A percentile compares a stretch with the other conserved stretches of the same genome.
phyloP scores from a whole-genome alignment of 2,329 filamentous ascomycete genomes.

The Alternaria incomplexa region DNA sequence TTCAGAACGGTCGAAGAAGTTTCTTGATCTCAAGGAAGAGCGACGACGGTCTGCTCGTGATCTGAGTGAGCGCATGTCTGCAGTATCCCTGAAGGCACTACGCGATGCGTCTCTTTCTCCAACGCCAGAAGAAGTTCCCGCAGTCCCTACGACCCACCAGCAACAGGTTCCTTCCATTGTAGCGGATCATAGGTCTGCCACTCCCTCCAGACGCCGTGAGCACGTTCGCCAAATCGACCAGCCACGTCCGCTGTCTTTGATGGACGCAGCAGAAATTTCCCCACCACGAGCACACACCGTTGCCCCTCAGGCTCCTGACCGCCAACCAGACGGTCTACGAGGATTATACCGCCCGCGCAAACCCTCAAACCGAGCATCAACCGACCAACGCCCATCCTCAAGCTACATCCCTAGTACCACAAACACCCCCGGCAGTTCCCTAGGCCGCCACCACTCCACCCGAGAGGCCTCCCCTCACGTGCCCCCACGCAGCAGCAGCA shows the following conservation, averaged over 20 bases:
- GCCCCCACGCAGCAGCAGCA: conserved; percentile 23
- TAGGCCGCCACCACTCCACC: conserved; percentile 12
- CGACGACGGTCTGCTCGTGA: conserved; percentile 33
- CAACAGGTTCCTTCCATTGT: conserved; percentile 12
- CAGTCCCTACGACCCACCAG: conserved; percentile 24
- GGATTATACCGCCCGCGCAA: conserved; percentile 23
- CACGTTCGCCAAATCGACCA: conserved; percentile 9
- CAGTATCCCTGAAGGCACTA: conserved; percentile 34
- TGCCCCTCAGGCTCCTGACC: conserved; percentile 21
- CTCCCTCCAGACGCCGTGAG: conserved; percentile 12
- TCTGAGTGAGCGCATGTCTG: conserved; percentile 40
- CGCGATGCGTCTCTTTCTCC: conserved; percentile 14
- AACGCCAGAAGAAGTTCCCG: conserved; percentile 24
- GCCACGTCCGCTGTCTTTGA: conserved; percentile 8
- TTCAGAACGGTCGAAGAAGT: conserved; percentile 39
- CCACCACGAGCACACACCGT: conserved; percentile 11
- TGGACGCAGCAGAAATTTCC: conserved; percentile 18
- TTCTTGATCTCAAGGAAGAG: conserved; percentile 35
- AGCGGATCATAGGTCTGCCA: conserved; percentile 10
- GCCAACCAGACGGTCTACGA: conserved; percentile 27
- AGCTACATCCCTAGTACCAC: conserved; percentile 18
- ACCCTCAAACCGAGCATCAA: conserved; percentile 11
- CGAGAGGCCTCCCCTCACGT: conserved; percentile 15
- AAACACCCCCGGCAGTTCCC: background rate
- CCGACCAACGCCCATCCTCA: conserved; percentile 19